Evolutionary conservation across 441 rosid genomes (phyloP).

Genomic region (Mallotus japonicus): DNA sequence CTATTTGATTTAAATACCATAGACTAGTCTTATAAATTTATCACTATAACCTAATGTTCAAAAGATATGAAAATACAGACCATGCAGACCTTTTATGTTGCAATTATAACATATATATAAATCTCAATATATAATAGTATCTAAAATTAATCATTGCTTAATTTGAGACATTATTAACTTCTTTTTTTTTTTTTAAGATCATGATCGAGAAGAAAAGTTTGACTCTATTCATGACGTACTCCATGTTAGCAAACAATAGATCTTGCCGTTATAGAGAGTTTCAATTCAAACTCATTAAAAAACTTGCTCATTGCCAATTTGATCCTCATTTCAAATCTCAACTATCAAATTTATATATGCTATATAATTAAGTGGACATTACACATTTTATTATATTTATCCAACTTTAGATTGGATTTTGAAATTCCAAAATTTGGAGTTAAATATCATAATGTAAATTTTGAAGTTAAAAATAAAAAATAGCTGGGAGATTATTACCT

Average conservation of each 20-base stretch:
- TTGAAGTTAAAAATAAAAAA: no score
- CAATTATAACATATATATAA: constrained; percentile 6
- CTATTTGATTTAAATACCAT: no score
- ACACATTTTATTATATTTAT: neutral
- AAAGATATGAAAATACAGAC: constrained; percentile 16
- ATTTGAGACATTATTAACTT: neutral
- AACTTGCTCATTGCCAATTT: neutral
- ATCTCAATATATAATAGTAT: constrained; percentile 4
- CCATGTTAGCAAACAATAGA: neutral
- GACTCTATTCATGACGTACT: neutral
- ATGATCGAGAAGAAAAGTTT: neutral
- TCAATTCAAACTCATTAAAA: neutral
- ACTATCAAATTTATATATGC: neutral
- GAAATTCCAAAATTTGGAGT: no score
- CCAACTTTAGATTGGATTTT: no score
- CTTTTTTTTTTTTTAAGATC: no score
- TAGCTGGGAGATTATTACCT: no score
- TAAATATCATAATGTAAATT: no score
- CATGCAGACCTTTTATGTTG: constrained; percentile 5
- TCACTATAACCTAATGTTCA: constrained; percentile 19
- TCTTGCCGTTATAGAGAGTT: neutral
- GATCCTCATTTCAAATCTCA: neutral
- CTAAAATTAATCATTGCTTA: constrained; percentile 21
- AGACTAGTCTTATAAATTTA: neutral
- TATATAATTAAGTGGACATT: no score